Base-by-base conservation (phyloP, 208 protist genomes). In the Leishmania aethiopica region DNA sequence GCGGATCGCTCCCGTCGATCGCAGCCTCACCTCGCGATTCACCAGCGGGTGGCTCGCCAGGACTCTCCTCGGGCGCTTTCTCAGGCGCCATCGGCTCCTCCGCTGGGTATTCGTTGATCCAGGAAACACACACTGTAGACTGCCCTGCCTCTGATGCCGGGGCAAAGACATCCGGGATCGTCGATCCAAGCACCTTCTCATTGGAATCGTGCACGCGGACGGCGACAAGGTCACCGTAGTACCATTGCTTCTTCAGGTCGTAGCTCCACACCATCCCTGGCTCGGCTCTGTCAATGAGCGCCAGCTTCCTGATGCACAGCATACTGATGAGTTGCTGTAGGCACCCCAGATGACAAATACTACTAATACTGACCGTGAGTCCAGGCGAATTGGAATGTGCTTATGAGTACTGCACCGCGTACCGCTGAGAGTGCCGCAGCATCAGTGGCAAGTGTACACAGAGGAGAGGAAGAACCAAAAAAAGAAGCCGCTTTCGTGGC, bases 231-330 rank as follows among this genome's bases (percentile, higher is more conserved):
- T 86, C 75, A n/a, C 60, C 73, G 45, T 75, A 81, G 74, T 75
- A 81, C 92, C 90, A 95, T 59, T 92, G 89, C 66, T 77, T 75
- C 60, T 84, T 88, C 51, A 88, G 72, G 25, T 89, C 76, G 25
- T 71, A 28, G 8, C 79, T 78, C 86, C 88, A 95, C 66, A 89
- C 76, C 49, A 53, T 59, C 22, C 72, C 74, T 66, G 90, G 81
- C 78, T 92, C 92, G 1, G 85, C 88, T 19, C 84, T 83, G 66
- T 95, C 89, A 32, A 95, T 77, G 6, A 93, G 80, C 25, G 62
- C 77, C 45, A 95, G 55, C 3, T 85, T 91, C 47, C 84, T 83
- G 7, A 92, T 80, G 69, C 83, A 91, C 45, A 93, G 62, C 88
- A 89, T 94, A 15, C 22, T 57, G 53, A 11, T 5, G 19, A 32